Evolutionary conservation across 1,139 yeast species (phyloP), one percentile per base, ranked within the genome.

Genomic region (Nakaseomyces uthaithaninus): DNA sequence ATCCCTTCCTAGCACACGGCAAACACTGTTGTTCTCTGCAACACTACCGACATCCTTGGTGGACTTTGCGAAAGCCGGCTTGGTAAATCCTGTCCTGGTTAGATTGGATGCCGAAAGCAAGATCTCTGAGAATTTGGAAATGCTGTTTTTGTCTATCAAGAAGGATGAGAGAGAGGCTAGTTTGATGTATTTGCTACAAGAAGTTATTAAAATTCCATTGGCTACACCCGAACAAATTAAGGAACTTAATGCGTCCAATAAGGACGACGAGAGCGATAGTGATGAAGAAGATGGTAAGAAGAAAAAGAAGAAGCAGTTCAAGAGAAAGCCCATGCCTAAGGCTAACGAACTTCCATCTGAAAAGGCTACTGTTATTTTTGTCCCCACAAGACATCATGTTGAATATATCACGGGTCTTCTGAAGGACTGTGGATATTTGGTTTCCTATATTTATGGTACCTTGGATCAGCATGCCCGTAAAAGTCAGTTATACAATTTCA

Each of bases 301-400:
- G 23, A 60, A 60, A 39, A 67, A 69, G 45, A 67, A 55, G 42
- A 54, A 54, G 52, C 67, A 52, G 47, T 54, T 61, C 38, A 73
- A 71, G 49, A 75, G 75, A 51, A 77, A 72, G 48, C 72, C 77
- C 53, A 63, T 80, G 38, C 89, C 94, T 6, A 75, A 80, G 1
- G 94, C 95, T 0, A 82, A 80, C 51, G 87, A 78, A 43, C 65
- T 89, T 43, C 95, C 96, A 1, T 80, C 94, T 1, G 79, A 80
- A 41, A 68, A 76, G 47, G 85, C 97, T 3, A 93, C 98, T 1
- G 86, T 93, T 53, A 74, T 93, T 3, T 93, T 91, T 54, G 96
- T 86, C 5, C 98, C 98, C 34, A 91, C 99, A 0, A 83, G 89
- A 63, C 98, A 91, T 65, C 98, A 91, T 64, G 98, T 91, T 22